Evolutionary conservation across 2,329 filamentous ascomycete genomes (phyloP).

Genomic region (Trichoderma aggressivum): DNA sequence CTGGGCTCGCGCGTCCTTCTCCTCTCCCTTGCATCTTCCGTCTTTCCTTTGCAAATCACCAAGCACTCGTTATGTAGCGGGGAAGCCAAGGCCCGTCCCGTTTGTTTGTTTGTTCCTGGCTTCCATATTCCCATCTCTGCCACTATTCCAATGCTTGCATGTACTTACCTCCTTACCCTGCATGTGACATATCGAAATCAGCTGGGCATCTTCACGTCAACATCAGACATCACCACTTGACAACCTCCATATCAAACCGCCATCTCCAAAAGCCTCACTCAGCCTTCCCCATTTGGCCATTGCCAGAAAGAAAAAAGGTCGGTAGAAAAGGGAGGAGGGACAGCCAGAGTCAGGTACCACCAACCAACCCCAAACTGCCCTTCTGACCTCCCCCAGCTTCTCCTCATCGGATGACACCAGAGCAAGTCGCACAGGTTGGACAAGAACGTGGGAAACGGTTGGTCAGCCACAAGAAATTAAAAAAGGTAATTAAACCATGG

Average conservation of each 20-base stretch:
- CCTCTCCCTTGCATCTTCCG: neutral
- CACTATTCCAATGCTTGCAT: neutral
- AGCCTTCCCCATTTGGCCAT: neutral
- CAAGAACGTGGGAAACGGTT: neutral
- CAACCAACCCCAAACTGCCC: neutral
- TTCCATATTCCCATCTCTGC: neutral
- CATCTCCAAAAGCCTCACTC: neutral
- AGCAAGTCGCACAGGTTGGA: neutral
- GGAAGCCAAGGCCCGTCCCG: neutral
- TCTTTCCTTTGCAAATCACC: neutral
- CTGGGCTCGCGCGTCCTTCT: neutral
- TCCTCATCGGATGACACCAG: neutral
- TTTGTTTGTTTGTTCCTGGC: neutral
- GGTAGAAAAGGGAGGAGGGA: neutral
- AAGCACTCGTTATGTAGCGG: neutral
- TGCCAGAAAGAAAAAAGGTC: neutral
- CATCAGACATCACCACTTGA: neutral
- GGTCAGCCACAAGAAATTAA: neutral
- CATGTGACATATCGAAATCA: neutral
- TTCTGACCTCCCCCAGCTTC: neutral
- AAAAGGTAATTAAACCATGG: neutral
- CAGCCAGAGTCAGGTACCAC: neutral
- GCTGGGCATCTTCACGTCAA: neutral
- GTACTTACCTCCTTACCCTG: neutral
- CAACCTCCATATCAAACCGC: neutral